phyloP scores from a whole-genome alignment of 164 flowering plant species.

The Chimonanthus salicifolius region DNA sequence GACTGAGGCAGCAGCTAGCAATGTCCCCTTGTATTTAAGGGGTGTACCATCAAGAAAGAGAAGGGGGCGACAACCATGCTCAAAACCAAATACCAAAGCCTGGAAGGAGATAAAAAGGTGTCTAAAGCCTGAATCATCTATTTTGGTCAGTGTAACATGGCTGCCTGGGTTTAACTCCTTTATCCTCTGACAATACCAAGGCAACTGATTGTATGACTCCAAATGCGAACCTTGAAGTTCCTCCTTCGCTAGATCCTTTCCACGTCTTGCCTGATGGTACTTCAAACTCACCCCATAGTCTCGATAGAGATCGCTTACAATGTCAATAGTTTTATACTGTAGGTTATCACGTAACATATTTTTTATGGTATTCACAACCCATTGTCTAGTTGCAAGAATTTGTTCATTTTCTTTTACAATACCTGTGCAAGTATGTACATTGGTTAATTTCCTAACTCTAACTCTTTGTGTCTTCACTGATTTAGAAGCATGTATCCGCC shows the following conservation, averaged over 20 bases:
- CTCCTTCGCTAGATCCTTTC: slow-evolving; percentile 36
- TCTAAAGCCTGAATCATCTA: slow-evolving; percentile 34
- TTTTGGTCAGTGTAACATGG: slow-evolving; percentile 27
- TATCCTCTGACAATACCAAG: slow-evolving; percentile 44
- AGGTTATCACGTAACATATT: slow-evolving; percentile 42
- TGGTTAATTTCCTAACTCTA: slow-evolving; percentile 46
- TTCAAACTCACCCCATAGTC: slow-evolving; percentile 44
- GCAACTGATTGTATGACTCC: slow-evolving; percentile 40
- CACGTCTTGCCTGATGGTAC: slow-evolving; percentile 46
- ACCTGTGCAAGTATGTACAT: slow-evolving; percentile 67
- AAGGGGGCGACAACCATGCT: slow-evolving; percentile 51
- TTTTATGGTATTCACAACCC: slow-evolving; percentile 41
- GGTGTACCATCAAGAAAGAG: slow-evolving; percentile 42
- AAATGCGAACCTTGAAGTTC: slow-evolving; percentile 42
- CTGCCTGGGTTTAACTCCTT: slow-evolving; percentile 52
- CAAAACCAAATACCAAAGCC: slow-evolving; percentile 38
- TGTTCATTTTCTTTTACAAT: slow-evolving; percentile 47
- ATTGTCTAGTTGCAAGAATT: slow-evolving; percentile 42
- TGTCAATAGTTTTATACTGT: slow-evolving; percentile 38
- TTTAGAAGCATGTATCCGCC: slow-evolving; percentile 77
- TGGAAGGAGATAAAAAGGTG: slow-evolving; percentile 39
- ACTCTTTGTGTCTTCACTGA: slow-evolving; percentile 42
- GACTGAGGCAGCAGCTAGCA: slow-evolving; percentile 50
- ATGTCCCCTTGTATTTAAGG: slow-evolving; percentile 45
- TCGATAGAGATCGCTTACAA: slow-evolving; percentile 31